Evolutionary conservation across 1,284 basidiomycete genomes (phyloP), one percentile per base, ranked within the genome.

Genomic region (Somion occarium): DNA sequence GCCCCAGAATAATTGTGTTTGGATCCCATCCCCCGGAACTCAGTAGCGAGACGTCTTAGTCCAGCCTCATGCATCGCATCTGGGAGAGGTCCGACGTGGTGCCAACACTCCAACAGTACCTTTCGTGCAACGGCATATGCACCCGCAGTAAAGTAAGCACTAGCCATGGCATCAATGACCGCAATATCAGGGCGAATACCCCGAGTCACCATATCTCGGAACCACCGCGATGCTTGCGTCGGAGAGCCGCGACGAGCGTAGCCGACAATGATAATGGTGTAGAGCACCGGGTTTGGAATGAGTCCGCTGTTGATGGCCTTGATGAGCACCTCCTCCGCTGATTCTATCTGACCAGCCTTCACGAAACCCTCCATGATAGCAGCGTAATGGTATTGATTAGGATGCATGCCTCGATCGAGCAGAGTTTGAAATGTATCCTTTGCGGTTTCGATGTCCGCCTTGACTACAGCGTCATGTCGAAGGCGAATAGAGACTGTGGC

Each of bases 341-440:
- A 69, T 7, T 65, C 59, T 53, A 85, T 68, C 61, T 88, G 72
- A 19, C 83, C 85, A 1, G 65, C 64, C 2, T 66, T 70, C 13
- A 73, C 67, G 55, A 82, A 82, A 25, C 85, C 85, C 61, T 87
- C 81, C 75, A 91, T 82, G 46, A 91, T 67, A 42, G 83, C 81
- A 39, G 73, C 70, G 58, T 80, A 86, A 64, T 91, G 88, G 61
- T 87, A 79, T 49, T 73, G 71, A 59, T 79, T 85, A 4, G 85
- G 80, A 49, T 78, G 76, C 51, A 90, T 72, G 19, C 88, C 88
- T 50, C 79, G 77, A 45, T 72, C 68, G 41, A 85, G 64, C 72
- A 90, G 77, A 9, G 69, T 62, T 37, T 75, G 69, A 57, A 88
- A 83, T 30, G 80, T 64, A 15, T 71, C 67, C 50, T 73, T 68